Conservation (phyloP, 257 asterid species). For the Solanum neorickii region DNA sequence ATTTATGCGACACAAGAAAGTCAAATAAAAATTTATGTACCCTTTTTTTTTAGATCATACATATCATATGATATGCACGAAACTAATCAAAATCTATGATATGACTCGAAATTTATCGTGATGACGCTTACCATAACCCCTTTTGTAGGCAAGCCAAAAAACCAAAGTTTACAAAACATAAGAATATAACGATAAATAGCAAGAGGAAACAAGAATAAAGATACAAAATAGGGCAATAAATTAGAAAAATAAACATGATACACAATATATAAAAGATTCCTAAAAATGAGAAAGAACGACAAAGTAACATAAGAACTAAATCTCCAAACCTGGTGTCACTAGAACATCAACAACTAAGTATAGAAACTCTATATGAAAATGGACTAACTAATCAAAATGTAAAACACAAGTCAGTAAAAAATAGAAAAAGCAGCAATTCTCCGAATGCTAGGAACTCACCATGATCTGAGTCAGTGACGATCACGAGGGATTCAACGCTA, state of each 20-base stretch:
- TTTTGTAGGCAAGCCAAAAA: background rate
- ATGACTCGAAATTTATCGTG: background rate
- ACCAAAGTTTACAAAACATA: too few species aligned
- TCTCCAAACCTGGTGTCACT: too few species aligned
- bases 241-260: background rate
- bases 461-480: background rate
- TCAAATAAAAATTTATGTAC: background rate
- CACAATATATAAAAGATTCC: background rate
- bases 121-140: background rate
- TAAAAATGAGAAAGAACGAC: background rate
- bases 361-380: background rate
- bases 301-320: background rate
- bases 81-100: background rate
- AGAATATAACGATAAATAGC: too few species aligned
- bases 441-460: background rate
- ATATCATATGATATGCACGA: background rate
- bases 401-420: background rate
- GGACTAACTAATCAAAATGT: background rate
- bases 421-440: too few species aligned
- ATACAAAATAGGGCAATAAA: background rate
- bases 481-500: background rate
- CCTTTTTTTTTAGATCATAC: too few species aligned
- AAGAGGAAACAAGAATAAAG: background rate
- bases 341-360: background rate
- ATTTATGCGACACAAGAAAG: background rate